These are phyloP conservation scores for Vinca minor DNA, from an alignment of 257 asterid genomes.

Conservation along the genomic window DNA sequence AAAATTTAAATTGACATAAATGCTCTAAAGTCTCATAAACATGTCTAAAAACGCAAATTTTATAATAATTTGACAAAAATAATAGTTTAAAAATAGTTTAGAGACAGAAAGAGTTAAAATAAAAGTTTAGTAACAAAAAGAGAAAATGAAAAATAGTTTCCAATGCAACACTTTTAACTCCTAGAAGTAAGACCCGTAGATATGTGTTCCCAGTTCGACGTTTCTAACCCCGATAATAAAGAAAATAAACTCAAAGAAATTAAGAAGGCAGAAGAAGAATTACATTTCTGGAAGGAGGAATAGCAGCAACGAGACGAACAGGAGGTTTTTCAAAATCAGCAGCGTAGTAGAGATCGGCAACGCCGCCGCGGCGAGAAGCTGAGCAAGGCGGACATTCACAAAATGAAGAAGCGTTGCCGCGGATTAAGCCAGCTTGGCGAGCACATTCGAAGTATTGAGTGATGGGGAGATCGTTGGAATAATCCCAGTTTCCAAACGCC, in stretches of 20 bases:
- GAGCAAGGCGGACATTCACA: conserved; percentile 14
- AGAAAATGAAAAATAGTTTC: neutral
- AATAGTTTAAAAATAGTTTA: too few relatives aligned
- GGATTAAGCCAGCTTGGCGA: conserved; percentile 64
- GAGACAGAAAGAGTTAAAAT: too few relatives aligned
- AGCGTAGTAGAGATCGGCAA: conserved; percentile 21
- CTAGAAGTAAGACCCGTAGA: neutral
- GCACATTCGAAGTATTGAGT: conserved; percentile 76
- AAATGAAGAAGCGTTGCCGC: conserved; percentile 29
- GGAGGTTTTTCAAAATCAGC: conserved; percentile 31
- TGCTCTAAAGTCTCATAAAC: neutral
- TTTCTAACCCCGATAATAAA: neutral
- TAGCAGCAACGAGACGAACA: conserved; percentile 27
- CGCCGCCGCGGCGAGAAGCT: conserved; percentile 6
- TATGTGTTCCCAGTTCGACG: neutral
- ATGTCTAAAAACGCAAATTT: too few relatives aligned
- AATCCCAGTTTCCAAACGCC: conserved; percentile 74
- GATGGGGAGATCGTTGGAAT: conserved; percentile 52
- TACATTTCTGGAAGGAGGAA: conserved; percentile 38
- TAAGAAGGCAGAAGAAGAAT: neutral
- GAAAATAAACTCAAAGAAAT: neutral
- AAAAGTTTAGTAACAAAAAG: too few relatives aligned
- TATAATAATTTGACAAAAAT: too few relatives aligned
- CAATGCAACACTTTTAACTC: conserved; percentile 8
- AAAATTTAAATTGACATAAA: too few relatives aligned